Percentiles rank a stretch among this genome's conserved stretches.
These are phyloP conservation scores for Fusarium goolgardi DNA, from an alignment of 2,329 filamentous ascomycete species.

Conservation along the genomic window DNA sequence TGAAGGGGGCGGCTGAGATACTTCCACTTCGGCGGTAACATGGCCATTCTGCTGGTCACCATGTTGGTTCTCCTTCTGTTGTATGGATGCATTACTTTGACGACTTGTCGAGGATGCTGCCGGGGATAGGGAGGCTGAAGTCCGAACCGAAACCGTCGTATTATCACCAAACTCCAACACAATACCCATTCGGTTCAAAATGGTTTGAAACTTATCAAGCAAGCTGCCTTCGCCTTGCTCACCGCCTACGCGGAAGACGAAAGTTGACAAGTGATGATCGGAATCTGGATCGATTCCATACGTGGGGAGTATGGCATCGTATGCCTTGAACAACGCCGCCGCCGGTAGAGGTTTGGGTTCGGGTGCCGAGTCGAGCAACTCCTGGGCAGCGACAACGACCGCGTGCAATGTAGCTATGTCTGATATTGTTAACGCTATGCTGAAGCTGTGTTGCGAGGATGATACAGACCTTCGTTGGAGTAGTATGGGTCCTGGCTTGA, in stretches of 20 bases:
- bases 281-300: constrained; percentile 77
- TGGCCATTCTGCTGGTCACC: constrained; percentile 19
- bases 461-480: constrained; percentile 67
- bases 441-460: neutral
- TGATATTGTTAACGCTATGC: constrained; percentile 51
- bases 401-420: constrained; percentile 84
- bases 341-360: constrained; percentile 75
- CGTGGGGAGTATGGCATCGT: constrained; percentile 78
- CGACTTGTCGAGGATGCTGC: constrained; percentile 40
- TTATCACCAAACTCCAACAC: constrained; percentile 70
- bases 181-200: constrained; percentile 77
- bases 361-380: constrained; percentile 66
- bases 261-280: constrained; percentile 79
- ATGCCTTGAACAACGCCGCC: constrained; percentile 82
- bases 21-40: constrained; percentile 11
- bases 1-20: constrained; percentile 5
- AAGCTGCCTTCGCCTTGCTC: constrained; percentile 68
- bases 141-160: constrained; percentile 42
- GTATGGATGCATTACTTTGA: constrained; percentile 21
- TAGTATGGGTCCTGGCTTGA: constrained; percentile 60
- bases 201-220: constrained; percentile 75
- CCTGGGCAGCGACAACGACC: constrained; percentile 78
- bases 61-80: constrained; percentile 4
- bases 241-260: constrained; percentile 82
- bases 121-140: constrained; percentile 42